phyloP scores from a whole-genome alignment of 1,139 yeast species.

The Hyphopichia burtonii region DNA sequence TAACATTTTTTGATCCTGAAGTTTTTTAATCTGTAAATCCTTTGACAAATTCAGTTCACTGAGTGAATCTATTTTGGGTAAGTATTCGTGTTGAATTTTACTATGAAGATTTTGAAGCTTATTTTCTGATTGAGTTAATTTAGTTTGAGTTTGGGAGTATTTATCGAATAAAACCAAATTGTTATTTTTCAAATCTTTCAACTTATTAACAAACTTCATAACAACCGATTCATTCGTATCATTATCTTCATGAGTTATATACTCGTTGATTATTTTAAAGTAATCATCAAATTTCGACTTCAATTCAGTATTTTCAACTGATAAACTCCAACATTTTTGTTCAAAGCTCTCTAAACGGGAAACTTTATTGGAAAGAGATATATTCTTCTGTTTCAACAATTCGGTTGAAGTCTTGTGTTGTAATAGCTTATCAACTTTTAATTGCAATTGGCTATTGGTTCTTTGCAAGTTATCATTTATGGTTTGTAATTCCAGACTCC shows the following conservation, averaged over 20 bases:
- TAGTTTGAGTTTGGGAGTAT: conserved; percentile 24
- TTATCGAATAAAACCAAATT: conserved; percentile 40
- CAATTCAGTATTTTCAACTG: conserved; percentile 51
- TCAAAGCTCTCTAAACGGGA: conserved; percentile 43
- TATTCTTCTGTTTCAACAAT: conserved; percentile 38
- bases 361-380: conserved; percentile 34
- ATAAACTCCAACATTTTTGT: conserved; percentile 48
- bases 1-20: conserved; percentile 54
- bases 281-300: conserved; percentile 41
- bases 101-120: conserved; percentile 20
- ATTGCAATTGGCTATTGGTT: conserved; percentile 29
- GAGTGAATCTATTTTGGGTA: conserved; percentile 13
- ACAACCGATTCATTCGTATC: conserved; percentile 20
- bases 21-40: conserved; percentile 35
- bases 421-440: conserved; percentile 29
- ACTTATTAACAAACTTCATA: conserved; percentile 28
- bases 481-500: conserved; percentile 24
- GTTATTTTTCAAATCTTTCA: conserved; percentile 37
- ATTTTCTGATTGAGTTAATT: conserved; percentile 15
- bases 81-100: conserved; percentile 13
- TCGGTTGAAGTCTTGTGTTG: conserved; percentile 43
- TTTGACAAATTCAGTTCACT: conserved; percentile 25
- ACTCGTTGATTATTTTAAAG: conserved; percentile 27
- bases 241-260: conserved; percentile 20
- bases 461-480: conserved; percentile 31